A percentile compares a stretch with the other conserved stretches of the same genome.
These are phyloP conservation scores for Corchorus capsularis DNA, from an alignment of 345 rosid species.

Conservation along the genomic window DNA sequence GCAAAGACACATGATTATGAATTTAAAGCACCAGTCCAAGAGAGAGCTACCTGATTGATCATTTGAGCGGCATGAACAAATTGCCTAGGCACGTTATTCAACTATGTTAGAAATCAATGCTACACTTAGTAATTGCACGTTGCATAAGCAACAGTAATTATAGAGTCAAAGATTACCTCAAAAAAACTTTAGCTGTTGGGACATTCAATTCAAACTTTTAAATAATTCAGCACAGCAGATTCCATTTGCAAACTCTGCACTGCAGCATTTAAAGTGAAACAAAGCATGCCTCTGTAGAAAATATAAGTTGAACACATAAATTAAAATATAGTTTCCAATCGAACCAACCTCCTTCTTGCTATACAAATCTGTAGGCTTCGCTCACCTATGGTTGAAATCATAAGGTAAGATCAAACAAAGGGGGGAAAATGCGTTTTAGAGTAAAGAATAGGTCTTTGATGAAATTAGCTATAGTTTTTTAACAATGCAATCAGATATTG, in stretches of 20 bases:
- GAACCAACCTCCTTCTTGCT: constrained; percentile 66
- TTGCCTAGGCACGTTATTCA: constrained; percentile 19
- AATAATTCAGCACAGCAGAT: constrained; percentile 69
- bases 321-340: background rate
- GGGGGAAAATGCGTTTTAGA: background rate
- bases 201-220: constrained; percentile 87
- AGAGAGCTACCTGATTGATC: constrained; percentile 21
- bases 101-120: background rate
- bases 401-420: background rate
- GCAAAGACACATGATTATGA: background rate
- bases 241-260: constrained; percentile 43
- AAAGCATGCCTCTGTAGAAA: background rate
- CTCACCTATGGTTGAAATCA: constrained; percentile 59
- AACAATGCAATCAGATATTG: background rate
- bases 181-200: constrained; percentile 77
- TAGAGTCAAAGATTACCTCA: constrained; percentile 46
- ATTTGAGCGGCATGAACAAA: constrained; percentile 28
- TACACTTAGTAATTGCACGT: background rate
- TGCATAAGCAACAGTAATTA: background rate
- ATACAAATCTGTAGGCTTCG: constrained; percentile 84
- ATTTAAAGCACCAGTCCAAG: background rate
- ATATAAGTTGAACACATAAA: background rate
- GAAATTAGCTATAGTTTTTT: background rate
- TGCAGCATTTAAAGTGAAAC: background rate
- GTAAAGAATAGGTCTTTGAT: background rate